phyloP scores from a whole-genome alignment of 2,329 filamentous ascomycete species.

The Hypoxylon sp. region DNA sequence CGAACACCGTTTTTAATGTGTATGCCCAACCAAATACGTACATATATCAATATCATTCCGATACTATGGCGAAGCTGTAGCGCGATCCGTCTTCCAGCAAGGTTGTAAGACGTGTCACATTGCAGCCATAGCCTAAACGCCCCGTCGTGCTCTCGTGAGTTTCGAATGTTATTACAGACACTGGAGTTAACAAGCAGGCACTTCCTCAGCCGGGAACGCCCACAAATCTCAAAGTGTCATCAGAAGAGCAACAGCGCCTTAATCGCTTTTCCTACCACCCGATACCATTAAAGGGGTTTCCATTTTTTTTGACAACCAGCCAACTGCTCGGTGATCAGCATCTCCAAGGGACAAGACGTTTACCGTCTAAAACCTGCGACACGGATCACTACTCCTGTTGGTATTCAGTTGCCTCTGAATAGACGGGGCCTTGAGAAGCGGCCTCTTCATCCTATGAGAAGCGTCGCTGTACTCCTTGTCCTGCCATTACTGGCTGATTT shows the following conservation, averaged over 20 bases:
- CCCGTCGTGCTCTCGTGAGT: slow-evolving; percentile 53
- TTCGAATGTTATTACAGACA: slow-evolving; percentile 59
- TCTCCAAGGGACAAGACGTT: slow-evolving; percentile 17
- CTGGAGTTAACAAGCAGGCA: slow-evolving; percentile 45
- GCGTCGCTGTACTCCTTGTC: slow-evolving; percentile 69
- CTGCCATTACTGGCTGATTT: slow-evolving; percentile 69
- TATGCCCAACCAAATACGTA: slow-evolving; percentile 59
- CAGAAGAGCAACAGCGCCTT: slow-evolving; percentile 43
- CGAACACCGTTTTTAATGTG: slow-evolving; percentile 65
- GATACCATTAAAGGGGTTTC: slow-evolving; percentile 36
- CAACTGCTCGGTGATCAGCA: slow-evolving; percentile 8
- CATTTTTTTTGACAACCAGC: slow-evolving; percentile 15
- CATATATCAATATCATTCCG: slow-evolving; percentile 46
- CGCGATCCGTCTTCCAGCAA: slow-evolving; percentile 43
- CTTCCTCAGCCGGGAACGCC: slow-evolving; percentile 27
- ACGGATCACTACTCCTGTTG: slow-evolving; percentile 21
- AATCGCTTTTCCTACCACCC: slow-evolving; percentile 36
- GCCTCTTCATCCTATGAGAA: slow-evolving; percentile 65
- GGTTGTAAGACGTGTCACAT: slow-evolving; percentile 45
- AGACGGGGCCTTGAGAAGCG: slow-evolving; percentile 37
- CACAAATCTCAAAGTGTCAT: slow-evolving; percentile 40
- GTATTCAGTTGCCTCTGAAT: slow-evolving; percentile 26
- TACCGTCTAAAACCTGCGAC: slow-evolving; percentile 18
- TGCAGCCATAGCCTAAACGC: slow-evolving; percentile 51
- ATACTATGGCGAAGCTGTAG: slow-evolving; percentile 39